These are phyloP conservation scores for Alternaria conjuncta DNA, from an alignment of 2,329 filamentous ascomycete species.

Conservation along the genomic window DNA sequence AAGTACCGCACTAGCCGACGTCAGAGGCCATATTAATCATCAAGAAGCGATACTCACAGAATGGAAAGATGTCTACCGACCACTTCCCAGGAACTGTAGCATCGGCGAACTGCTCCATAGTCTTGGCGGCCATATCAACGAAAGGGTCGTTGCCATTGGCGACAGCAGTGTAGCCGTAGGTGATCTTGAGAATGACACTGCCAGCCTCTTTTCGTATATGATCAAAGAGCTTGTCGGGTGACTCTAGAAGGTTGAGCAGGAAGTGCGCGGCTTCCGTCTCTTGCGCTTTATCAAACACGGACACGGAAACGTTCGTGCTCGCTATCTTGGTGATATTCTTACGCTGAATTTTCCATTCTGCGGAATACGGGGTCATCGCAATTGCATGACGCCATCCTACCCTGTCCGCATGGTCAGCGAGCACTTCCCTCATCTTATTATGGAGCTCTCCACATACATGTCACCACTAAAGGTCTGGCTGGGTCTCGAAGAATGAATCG, in stretches of 20 bases:
- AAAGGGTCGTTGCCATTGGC: constrained; percentile 51
- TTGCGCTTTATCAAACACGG: constrained; percentile 27
- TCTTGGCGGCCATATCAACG: constrained; percentile 50
- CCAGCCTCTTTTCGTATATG: constrained; percentile 37
- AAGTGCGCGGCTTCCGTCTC: constrained; percentile 32
- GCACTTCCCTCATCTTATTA: constrained; percentile 12
- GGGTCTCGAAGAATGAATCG: constrained; percentile 31
- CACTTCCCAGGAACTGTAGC: constrained; percentile 53
- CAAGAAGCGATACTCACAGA: constrained; percentile 32
- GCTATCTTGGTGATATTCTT: constrained; percentile 34
- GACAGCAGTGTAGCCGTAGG: constrained; percentile 54
- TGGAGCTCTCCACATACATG: constrained; percentile 13
- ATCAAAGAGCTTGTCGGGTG: constrained; percentile 26
- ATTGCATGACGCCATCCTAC: constrained; percentile 29
- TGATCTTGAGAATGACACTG: constrained; percentile 35
- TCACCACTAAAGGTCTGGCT: constrained; percentile 25
- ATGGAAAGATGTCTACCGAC: constrained; percentile 56
- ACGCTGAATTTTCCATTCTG: constrained; percentile 27
- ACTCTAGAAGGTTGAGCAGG: constrained; percentile 24
- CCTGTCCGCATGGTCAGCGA: not conserved
- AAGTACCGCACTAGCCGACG: constrained; percentile 43
- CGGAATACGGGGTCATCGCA: constrained; percentile 22
- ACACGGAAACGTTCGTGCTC: constrained; percentile 21
- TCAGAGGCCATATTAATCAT: not conserved
- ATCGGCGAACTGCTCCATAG: constrained; percentile 51